Conservation (phyloP, 108 stramenopile genomes). For the Parmales sp. region DNA sequence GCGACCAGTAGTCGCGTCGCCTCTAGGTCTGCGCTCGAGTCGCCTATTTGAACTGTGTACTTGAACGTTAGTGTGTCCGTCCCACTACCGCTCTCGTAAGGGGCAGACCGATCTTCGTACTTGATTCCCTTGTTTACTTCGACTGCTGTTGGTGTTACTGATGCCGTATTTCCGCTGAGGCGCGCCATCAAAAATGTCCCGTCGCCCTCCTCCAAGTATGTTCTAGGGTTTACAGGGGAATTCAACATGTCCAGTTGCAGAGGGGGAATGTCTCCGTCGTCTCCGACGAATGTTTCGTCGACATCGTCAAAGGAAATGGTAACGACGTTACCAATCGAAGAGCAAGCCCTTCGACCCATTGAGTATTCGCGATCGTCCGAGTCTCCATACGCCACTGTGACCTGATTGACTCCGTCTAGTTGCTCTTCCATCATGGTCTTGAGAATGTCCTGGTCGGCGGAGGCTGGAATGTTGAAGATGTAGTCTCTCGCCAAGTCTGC, state of each 20-base stretch:
- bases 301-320: slow-evolving; percentile 3
- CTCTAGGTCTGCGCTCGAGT: background rate
- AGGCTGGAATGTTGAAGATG: background rate
- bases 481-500: background rate
- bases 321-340: background rate
- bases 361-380: slow-evolving; percentile 8
- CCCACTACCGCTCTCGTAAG: background rate
- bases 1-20: background rate
- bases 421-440: background rate
- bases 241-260: background rate
- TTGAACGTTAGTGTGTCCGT: background rate
- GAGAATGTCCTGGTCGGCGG: background rate
- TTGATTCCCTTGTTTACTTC: background rate
- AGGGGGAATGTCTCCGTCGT: background rate
- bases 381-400: background rate
- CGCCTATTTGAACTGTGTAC: background rate
- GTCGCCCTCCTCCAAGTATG: background rate
- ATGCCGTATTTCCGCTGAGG: background rate
- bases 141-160: background rate
- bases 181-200: background rate
- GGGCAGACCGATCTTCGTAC: background rate
- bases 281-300: background rate
- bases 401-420: background rate
- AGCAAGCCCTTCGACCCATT: background rate
- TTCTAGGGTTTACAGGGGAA: background rate